A percentile compares a stretch with the other conserved stretches of the same genome.
phyloP scores from a whole-genome alignment of 441 rosid genomes.

The Aleurites moluccanus region DNA sequence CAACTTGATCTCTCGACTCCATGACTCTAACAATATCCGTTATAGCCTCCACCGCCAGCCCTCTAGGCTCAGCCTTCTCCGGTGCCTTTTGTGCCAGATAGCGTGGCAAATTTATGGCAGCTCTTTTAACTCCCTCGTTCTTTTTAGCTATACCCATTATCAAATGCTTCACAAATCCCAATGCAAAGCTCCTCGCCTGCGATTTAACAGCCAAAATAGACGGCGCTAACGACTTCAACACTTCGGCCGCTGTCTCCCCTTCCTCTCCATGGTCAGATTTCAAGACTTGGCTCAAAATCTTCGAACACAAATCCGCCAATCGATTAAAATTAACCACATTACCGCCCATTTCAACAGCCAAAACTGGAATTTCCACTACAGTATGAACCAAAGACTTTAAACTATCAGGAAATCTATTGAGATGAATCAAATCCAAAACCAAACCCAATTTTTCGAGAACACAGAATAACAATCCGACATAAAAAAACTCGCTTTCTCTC shows the following conservation, averaged over 20 bases:
- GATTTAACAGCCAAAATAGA: constrained; percentile 62
- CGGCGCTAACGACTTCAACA: constrained; percentile 62
- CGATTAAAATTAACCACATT: constrained; percentile 30
- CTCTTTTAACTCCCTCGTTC: constrained; percentile 49
- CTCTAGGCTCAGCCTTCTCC: constrained; percentile 90
- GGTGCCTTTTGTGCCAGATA: constrained; percentile 77
- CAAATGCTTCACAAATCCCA: constrained; percentile 49
- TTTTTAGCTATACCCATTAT: constrained; percentile 38
- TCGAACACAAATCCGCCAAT: constrained; percentile 53
- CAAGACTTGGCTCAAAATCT: constrained; percentile 50
- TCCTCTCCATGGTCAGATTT: constrained; percentile 66
- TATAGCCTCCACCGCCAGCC: constrained; percentile 74
- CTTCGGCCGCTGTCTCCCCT: constrained; percentile 61
- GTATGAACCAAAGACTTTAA: constrained; percentile 72
- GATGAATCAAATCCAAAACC: constrained; percentile 62
- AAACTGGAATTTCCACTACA: constrained; percentile 55
- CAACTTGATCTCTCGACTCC: constrained; percentile 53
- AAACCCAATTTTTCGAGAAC: constrained; percentile 54
- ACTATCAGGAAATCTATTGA: constrained; percentile 77
- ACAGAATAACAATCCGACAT: constrained; percentile 37
- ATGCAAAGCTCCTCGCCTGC: constrained; percentile 66
- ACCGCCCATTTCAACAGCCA: constrained; percentile 43
- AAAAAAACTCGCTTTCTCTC: constrained; percentile 31
- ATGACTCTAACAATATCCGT: constrained; percentile 62
- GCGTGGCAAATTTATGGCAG: constrained; percentile 59